A percentile compares a stretch with the other conserved stretches of the same genome.
Evolutionary conservation across 1,284 basidiomycete species (phyloP).

Genomic region (Rhodotorula glutinis): DNA sequence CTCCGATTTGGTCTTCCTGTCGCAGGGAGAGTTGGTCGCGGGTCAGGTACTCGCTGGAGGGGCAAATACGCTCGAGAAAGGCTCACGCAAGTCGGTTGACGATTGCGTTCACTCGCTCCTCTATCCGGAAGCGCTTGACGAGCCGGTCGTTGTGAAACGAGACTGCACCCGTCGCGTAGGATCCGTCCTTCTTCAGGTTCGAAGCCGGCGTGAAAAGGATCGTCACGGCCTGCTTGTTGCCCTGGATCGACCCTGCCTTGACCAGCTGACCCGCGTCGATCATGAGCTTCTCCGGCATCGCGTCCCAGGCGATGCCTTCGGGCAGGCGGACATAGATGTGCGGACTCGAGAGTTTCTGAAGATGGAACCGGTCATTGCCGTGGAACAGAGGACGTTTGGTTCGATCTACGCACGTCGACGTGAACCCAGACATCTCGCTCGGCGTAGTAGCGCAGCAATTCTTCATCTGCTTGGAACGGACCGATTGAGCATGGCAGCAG

Average conservation of each 20-base stretch:
- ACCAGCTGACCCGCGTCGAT: conserved; percentile 85
- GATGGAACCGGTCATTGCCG: not conserved
- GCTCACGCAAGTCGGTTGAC: conserved; percentile 74
- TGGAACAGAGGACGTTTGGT: not conserved
- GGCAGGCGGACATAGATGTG: conserved; percentile 30
- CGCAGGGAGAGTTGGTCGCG: not conserved
- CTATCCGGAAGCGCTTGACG: conserved; percentile 63
- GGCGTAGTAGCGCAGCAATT: conserved; percentile 13
- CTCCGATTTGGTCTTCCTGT: conserved; percentile 61
- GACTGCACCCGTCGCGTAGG: conserved; percentile 94
- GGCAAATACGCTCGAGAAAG: no score
- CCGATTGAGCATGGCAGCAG: not conserved
- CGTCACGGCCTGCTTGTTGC: conserved; percentile 66
- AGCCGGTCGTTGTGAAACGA: conserved; percentile 87
- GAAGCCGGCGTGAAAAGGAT: conserved; percentile 76
- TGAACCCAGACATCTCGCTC: conserved; percentile 53
- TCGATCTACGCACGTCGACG: conserved; percentile 7
- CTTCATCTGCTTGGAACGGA: conserved; percentile 25
- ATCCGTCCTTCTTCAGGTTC: conserved; percentile 76
- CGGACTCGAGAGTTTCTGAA: conserved; percentile 10
- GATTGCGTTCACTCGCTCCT: conserved; percentile 78
- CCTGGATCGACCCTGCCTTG: conserved; percentile 86
- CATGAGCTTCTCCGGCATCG: conserved; percentile 73
- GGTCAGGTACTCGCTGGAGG: not conserved
- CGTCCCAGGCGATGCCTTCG: conserved; percentile 73